Evolutionary conservation across 2,329 filamentous ascomycete species (phyloP).

Genomic region (Neofusicoccum parvum): DNA sequence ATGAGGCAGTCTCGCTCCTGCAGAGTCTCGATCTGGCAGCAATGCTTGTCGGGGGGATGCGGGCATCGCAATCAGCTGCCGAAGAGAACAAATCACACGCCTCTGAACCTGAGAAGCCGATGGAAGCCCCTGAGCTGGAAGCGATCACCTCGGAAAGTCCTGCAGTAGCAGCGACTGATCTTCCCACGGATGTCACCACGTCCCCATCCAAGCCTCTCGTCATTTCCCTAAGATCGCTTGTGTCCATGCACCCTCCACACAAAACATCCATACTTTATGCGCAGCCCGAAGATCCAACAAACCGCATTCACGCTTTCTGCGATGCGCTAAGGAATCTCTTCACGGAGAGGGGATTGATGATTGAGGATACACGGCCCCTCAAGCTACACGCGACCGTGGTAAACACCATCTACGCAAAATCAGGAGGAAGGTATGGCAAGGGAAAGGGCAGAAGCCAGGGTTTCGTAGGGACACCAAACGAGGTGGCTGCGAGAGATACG

Average conservation of each 20-base stretch:
- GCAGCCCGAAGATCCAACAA: slow-evolving; percentile 57
- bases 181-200: slow-evolving; percentile 26
- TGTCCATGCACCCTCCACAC: slow-evolving; percentile 61
- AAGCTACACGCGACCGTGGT: slow-evolving; percentile 82
- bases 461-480: not conserved
- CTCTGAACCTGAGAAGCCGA: not conserved
- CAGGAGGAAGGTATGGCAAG: slow-evolving; percentile 34
- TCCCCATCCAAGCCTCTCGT: slow-evolving; percentile 29
- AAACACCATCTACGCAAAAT: slow-evolving; percentile 78
- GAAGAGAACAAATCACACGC: not conserved
- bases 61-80: slow-evolving; percentile 2
- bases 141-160: not conserved
- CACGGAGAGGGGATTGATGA: slow-evolving; percentile 57
- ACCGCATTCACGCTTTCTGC: slow-evolving; percentile 60
- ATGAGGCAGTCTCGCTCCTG: slow-evolving; percentile 46
- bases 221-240: slow-evolving; percentile 53
- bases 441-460: slow-evolving; percentile 25
- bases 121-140: slow-evolving; percentile 22
- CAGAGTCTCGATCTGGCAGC: slow-evolving; percentile 46
- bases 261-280: slow-evolving; percentile 68
- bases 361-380: slow-evolving; percentile 63
- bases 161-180: slow-evolving; percentile 19
- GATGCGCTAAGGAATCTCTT: slow-evolving; percentile 59
- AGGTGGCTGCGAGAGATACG: not conserved
- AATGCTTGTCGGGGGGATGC: slow-evolving; percentile 37